Base-by-base conservation (phyloP, 345 rosid genomes). In the Citrus sp. region DNA sequence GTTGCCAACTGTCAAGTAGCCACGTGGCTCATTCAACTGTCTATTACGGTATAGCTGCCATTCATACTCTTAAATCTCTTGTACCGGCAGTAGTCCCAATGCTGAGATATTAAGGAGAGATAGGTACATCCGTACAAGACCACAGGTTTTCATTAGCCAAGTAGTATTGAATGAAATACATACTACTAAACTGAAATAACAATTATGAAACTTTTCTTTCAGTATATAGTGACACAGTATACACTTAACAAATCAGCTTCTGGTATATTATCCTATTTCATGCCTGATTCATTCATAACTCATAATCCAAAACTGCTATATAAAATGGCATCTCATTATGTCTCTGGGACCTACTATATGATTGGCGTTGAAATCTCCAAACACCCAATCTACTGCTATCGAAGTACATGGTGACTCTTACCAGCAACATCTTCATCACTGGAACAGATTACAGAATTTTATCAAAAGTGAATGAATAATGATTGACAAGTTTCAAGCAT, bases 371-470 rank as follows among this genome's bases (percentile, higher is more conserved):
- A 65, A 14, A 81, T 79, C 71, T 70, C 82, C 75, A 67, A 77
- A 67, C 65, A 77, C 79, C 69, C 70, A 70, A 37, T 46, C 70
- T 69, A 28, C 63, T 46, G 73, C 73, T 69, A 70, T 66, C 55
- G 58, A 40, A 28, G 72, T 40, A 66, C 55, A 27, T 3, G 19
- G 27, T 42, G 18, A 54, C 72, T 67, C 79, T 74, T 60, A 38
- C 84, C 89, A 83, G 87, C 87, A 86, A 83, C 89, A 86, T 83
- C 89, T 86, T 86, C 85, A 83, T 86, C 73, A 63, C 81, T 78
- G 85, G 80, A 75, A 85, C 81, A 49, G 79, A 73, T 83, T 55
- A 28, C 58, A 78, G 51, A 66, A 67, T 34, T 70, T 74, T 46
- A 69, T 84, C 80, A 22, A 61, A 25, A 64, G 72, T 67, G 42